phyloP scores from a whole-genome alignment of 495 filamentous ascomycete genomes.

The Tuber magnatum region DNA sequence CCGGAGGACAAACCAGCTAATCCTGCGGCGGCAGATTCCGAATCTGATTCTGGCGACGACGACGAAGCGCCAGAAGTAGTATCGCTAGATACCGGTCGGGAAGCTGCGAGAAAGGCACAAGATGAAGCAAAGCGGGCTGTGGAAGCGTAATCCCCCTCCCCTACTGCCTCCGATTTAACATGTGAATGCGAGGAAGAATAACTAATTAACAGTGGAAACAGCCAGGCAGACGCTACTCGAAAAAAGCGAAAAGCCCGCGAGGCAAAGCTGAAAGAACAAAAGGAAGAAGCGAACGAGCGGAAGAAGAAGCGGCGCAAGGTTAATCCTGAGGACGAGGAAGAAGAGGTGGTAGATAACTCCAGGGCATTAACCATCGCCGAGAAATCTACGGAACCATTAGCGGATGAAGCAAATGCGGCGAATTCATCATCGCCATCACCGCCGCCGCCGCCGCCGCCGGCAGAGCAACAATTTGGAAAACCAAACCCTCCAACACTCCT shows the following conservation, averaged over 20 bases:
- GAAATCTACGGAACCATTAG: background rate
- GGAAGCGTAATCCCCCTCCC: constrained; percentile 31
- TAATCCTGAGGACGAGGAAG: constrained; percentile 11
- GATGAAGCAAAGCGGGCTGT: constrained; percentile 26
- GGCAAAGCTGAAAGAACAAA: constrained; percentile 34
- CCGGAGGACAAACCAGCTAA: constrained; percentile 8
- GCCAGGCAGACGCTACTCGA: constrained; percentile 27
- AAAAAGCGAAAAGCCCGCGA: constrained; percentile 36
- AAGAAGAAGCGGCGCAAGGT: constrained; percentile 17
- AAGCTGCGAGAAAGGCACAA: constrained; percentile 23
- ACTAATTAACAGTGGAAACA: constrained; percentile 16
- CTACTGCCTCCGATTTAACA: no score
- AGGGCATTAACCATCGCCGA: constrained; percentile 20
- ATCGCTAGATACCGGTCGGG: constrained; percentile 24
- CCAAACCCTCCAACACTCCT: constrained; percentile 20
- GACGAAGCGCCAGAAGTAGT: constrained; percentile 39
- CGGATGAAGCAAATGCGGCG: background rate
- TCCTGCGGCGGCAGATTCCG: background rate
- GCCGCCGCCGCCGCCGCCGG: background rate
- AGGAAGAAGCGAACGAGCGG: constrained; percentile 21
- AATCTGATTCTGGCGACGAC: constrained; percentile 22
- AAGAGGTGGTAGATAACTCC: constrained; percentile 13
- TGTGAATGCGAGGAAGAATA: background rate
- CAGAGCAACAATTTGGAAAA: background rate
- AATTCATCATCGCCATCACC: background rate